A percentile compares a stretch with the other conserved stretches of the same genome.
Conservation (phyloP, 176 grass and related monocot genomes). For the Aegilops bicornis region DNA sequence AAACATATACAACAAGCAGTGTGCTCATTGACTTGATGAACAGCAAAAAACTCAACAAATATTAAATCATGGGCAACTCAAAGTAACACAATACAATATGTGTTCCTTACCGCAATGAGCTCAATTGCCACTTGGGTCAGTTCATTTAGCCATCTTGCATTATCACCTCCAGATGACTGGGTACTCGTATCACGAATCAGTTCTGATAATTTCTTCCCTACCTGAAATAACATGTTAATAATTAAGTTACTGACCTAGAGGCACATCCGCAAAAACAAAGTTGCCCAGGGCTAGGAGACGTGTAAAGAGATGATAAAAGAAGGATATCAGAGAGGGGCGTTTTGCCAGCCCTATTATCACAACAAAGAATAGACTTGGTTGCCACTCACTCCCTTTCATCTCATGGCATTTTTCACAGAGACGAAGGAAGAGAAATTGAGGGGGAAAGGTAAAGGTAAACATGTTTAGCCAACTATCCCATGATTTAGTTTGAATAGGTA, state of each 20-base stretch:
- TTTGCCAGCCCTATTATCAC: not conserved
- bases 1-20: not conserved
- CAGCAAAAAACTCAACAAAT: not conserved
- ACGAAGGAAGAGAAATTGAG: not conserved
- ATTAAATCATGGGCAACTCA: not conserved
- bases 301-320: slow-evolving; percentile 10
- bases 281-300: not conserved
- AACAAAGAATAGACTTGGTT: not conserved
- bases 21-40: not conserved
- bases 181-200: slow-evolving; percentile 80
- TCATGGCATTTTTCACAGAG: not conserved
- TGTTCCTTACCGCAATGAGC: slow-evolving; percentile 66
- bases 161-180: slow-evolving; percentile 76
- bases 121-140: slow-evolving; percentile 93
- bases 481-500: not conserved
- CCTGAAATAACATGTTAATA: slow-evolving; percentile 51
- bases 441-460: not conserved
- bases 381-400: not conserved
- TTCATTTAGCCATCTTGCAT: slow-evolving; percentile 91
- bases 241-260: slow-evolving; percentile 3
- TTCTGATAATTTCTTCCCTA: slow-evolving; percentile 98
- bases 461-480: not conserved
- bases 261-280: not conserved
- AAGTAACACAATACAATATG: not conserved
- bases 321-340: not conserved